These are phyloP conservation scores for Hypocrella siamensis DNA, from an alignment of 2,329 filamentous ascomycete genomes.

Conservation along the genomic window DNA sequence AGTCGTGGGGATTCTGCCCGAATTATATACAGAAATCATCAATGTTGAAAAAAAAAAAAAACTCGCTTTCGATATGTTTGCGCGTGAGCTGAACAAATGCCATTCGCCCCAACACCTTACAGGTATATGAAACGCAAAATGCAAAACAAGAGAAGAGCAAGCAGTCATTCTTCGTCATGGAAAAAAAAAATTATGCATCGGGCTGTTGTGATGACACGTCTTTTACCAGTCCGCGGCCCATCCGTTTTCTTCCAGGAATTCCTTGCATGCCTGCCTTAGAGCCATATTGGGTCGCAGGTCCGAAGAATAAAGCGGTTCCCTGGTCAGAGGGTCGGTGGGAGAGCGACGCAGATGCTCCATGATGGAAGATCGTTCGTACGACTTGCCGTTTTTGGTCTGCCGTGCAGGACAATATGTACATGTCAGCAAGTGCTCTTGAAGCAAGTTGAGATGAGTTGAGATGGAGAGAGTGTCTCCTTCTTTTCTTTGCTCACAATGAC, in stretches of 20 bases:
- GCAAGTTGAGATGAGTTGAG: background rate
- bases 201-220: background rate
- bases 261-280: constrained; percentile 66
- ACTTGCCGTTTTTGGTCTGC: constrained; percentile 70
- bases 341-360: constrained; percentile 69
- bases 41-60: no score
- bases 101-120: no score
- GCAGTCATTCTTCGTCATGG: background rate
- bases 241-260: constrained; percentile 74
- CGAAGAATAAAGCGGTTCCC: constrained; percentile 50
- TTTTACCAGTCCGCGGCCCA: constrained; percentile 80
- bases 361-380: constrained; percentile 76
- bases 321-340: constrained; percentile 67
- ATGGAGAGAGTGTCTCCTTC: background rate
- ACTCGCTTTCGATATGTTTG: no score
- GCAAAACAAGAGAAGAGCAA: background rate
- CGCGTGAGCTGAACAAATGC: no score
- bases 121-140: no score
- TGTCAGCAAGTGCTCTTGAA: background rate
- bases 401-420: background rate
- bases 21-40: no score
- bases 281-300: constrained; percentile 73
- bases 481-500: constrained; percentile 39
- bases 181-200: background rate
- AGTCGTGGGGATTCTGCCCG: no score